Conservation (phyloP, 2,329 filamentous ascomycete genomes). For the Calycina marina region DNA sequence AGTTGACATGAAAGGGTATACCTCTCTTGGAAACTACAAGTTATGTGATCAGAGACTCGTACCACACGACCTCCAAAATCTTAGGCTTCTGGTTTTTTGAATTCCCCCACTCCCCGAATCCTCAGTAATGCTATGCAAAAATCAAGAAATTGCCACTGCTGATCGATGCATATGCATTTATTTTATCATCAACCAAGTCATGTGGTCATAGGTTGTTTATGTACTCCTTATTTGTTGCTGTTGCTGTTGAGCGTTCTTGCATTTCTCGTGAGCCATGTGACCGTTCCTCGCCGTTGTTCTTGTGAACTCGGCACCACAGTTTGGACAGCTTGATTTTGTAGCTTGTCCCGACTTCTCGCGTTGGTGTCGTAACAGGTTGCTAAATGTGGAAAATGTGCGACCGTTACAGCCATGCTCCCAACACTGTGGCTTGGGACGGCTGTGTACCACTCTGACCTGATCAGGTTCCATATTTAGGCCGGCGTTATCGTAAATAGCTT, state of each 20-base stretch:
- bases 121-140: too few species aligned
- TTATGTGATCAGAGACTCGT: too few species aligned
- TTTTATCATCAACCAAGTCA: too few species aligned
- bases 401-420: slow-evolving; percentile 97
- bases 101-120: too few species aligned
- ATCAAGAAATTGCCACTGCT: too few species aligned
- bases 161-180: too few species aligned
- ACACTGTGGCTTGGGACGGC: slow-evolving; percentile 83
- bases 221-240: too few species aligned
- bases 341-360: slow-evolving; percentile 88
- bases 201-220: too few species aligned
- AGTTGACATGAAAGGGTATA: too few species aligned
- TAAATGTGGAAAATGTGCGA: slow-evolving; percentile 89
- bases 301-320: slow-evolving; percentile 88
- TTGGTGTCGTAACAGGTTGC: slow-evolving; percentile 84
- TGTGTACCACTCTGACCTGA: slow-evolving; percentile 55
- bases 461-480: slow-evolving; percentile 27
- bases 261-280: slow-evolving; percentile 78
- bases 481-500: slow-evolving; percentile 14
- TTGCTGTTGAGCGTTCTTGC: slow-evolving; percentile 46
- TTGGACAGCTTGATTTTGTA: slow-evolving; percentile 75
- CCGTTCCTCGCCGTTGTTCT: slow-evolving; percentile 79
- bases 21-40: too few species aligned
- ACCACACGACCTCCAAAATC: too few species aligned
- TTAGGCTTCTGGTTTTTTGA: too few species aligned